phyloP scores from a whole-genome alignment of 83 land plant genomes.

The Larix sibirica region DNA sequence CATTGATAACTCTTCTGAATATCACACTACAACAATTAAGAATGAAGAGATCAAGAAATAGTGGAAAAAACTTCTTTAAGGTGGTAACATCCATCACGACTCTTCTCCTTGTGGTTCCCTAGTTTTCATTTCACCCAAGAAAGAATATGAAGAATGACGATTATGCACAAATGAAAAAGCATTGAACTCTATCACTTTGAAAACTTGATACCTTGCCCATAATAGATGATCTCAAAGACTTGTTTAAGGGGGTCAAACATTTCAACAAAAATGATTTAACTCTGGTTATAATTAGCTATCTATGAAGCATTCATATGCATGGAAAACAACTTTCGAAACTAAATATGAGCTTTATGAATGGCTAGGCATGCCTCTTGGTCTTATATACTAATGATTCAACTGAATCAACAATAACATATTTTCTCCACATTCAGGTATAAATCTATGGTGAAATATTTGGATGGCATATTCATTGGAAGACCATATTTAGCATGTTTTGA shows the following conservation, averaged over 20 bases:
- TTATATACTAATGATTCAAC: not conserved
- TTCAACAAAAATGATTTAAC: not conserved
- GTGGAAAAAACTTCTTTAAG: not conserved
- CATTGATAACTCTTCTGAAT: not conserved
- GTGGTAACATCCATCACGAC: not conserved
- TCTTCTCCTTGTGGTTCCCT: not conserved
- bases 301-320: not conserved
- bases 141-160: not conserved
- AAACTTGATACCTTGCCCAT: not conserved
- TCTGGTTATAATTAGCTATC: not conserved
- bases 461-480: not conserved
- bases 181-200: not conserved
- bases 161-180: not conserved
- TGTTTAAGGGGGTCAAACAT: not conserved
- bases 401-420: not conserved
- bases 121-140: not conserved
- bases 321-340: too few species aligned
- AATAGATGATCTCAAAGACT: not conserved
- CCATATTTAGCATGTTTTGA: not conserved
- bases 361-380: not conserved
- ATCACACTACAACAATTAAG: not conserved
- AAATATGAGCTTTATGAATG: not conserved
- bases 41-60: not conserved
- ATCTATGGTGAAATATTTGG: not conserved
- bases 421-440: not conserved